Evolutionary conservation across 2,329 filamentous ascomycete genomes (phyloP), one percentile per base, ranked within the genome.

Genomic region (Botrytis pseudocinerea): DNA sequence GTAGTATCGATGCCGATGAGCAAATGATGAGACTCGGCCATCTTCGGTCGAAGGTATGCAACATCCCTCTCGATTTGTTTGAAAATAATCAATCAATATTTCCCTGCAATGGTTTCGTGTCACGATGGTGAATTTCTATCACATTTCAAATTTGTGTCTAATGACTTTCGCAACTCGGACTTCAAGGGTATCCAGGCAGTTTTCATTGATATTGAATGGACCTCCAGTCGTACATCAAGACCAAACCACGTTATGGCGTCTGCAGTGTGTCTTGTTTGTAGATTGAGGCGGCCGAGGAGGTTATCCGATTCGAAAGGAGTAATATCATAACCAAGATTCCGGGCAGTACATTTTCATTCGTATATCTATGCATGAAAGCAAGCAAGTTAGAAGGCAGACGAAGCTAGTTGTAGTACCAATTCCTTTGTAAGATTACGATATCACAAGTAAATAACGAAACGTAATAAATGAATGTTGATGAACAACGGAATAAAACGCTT

Each of bases 81-180:
- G 62, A 72, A 69, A 68, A 68, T 40, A 61, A 69, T 61, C 51
- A 69, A 69, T 69, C 70, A 72, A 72, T 72, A 72, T 44, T 72
- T 68, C 14, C 69, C 25, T 62, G 40, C 54, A 64, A 70, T 63
- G 25, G 28, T 4, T n/a, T 60, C 32, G 70, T 69, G 54, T 48
- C 38, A 72, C 70, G 28, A 35, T 10, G 20, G 44, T 68, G 38
- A 42, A 10, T 22, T 46, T 72, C 63, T 72, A 48, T 72, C 70
- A 72, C 25, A 68, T 72, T 60, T 60, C 28, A 25, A 46, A 46
- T 28, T 65, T 54, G 14, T 54, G 10, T 46, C 32, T 68, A 25
- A 66, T 38, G 38, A 18, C 20, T 12, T 59, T 68, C 44, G 48
- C 35, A 32, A 28, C 40, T 68, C 64, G 38, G 70, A 28, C 62